A percentile compares a stretch with the other conserved stretches of the same genome.
Evolutionary conservation across 2,329 filamentous ascomycete genomes (phyloP).

Genomic region (Fusarium floridanum): DNA sequence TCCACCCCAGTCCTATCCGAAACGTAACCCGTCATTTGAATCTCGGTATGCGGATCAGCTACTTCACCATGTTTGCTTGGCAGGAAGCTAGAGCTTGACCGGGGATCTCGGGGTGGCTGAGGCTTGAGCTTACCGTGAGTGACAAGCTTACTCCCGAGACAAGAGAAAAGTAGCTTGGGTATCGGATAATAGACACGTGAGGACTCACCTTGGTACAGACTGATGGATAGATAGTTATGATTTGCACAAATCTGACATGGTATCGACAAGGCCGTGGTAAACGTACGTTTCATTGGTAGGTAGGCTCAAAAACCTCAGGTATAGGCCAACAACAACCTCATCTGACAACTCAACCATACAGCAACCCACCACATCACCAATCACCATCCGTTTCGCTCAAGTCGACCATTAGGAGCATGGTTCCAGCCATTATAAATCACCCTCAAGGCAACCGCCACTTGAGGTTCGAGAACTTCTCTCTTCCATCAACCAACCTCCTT

Average conservation of each 20-base stretch:
- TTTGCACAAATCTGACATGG: not conserved
- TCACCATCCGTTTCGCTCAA: constrained; percentile 3
- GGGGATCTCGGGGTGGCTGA: not conserved
- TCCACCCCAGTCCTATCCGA: not conserved
- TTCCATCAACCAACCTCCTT: constrained; percentile 25
- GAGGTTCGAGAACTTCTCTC: constrained; percentile 5
- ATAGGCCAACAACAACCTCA: constrained; percentile 17
- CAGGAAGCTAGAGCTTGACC: not conserved
- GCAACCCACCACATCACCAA: constrained; percentile 15
- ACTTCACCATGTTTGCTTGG: not conserved
- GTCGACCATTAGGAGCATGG: not conserved
- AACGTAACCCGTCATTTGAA: not conserved
- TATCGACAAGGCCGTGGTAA: not conserved
- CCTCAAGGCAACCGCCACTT: constrained; percentile 6
- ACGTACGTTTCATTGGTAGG: constrained; percentile 1
- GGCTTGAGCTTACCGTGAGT: not conserved
- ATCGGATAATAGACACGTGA: not conserved
- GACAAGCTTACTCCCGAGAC: not conserved
- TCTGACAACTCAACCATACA: constrained; percentile 1
- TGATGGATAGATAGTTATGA: not conserved
- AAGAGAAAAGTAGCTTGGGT: not conserved
- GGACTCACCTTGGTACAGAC: not conserved
- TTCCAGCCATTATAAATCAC: not conserved
- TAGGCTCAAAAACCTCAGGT: constrained; percentile 5
- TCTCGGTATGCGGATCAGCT: not conserved